Percentiles rank a stretch among this genome's conserved stretches.
Evolutionary conservation across 2,329 filamentous ascomycete species (phyloP).

Genomic region (Fusarium newnesense): DNA sequence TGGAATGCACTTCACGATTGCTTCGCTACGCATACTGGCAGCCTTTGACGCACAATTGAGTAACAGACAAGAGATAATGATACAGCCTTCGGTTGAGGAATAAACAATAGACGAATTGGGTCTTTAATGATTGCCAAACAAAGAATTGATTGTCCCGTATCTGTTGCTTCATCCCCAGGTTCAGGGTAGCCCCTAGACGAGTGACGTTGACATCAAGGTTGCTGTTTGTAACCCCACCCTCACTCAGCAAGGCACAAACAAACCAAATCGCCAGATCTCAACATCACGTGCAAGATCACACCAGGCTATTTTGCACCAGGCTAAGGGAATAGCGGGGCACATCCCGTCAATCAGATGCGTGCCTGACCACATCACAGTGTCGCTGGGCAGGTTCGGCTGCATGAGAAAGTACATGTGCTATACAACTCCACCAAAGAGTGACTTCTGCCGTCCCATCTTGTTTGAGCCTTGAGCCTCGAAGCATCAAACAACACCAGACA

Average conservation of each 20-base stretch:
- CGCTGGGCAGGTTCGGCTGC: constrained; percentile 41
- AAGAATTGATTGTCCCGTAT: background rate
- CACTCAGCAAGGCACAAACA: constrained; percentile 36
- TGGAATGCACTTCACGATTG: background rate
- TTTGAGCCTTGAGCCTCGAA: constrained; percentile 35
- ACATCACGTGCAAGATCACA: constrained; percentile 41
- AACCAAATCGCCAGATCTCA: constrained; percentile 33
- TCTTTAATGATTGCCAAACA: background rate
- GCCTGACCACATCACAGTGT: constrained; percentile 25
- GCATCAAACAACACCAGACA: constrained; percentile 39
- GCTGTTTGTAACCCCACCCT: constrained; percentile 36
- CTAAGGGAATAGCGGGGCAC: constrained; percentile 27
- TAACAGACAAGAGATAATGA: background rate
- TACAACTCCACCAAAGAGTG: constrained; percentile 48
- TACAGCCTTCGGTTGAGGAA: background rate
- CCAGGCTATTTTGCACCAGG: constrained; percentile 7
- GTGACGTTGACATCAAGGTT: constrained; percentile 44
- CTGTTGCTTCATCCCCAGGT: constrained; percentile 13
- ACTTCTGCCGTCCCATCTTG: constrained; percentile 46
- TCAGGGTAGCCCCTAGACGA: constrained; percentile 33
- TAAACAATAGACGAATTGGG: background rate
- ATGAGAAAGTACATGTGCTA: constrained; percentile 49
- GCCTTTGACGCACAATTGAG: background rate
- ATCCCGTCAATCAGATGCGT: constrained; percentile 30
- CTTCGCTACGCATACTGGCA: background rate